Base-by-base conservation (phyloP, 2,329 filamentous ascomycete species). In the Talaromyces sp. region DNA sequence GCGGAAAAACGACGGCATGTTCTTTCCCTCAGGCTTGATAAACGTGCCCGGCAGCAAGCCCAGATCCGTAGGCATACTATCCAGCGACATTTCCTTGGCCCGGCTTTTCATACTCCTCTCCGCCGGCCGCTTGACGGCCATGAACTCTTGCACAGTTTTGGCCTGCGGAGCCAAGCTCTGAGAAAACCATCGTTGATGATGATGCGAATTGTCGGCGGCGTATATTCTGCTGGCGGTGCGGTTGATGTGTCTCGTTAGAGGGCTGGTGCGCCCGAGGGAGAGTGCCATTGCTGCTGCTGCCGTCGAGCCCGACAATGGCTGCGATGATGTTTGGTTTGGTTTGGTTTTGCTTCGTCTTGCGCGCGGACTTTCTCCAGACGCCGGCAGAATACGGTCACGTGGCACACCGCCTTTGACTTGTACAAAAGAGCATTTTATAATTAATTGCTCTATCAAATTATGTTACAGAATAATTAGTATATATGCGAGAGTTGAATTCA, bases 21-120 rank as follows among this genome's bases (percentile, higher is more conserved):
- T 72, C 60, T 68, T 69, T 72, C 73, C 76, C 33, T 74, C 59
- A 4, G 75, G 76, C 55, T 69, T 69, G 19, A 78, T 68, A 60
- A 75, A 78, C 0, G 75, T 78, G 30, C 77, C 77, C 13, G 77
- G 77, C 53, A 82, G 67, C 52, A 82, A 49, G 36, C 80, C 80
- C 22, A 81, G 66, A 65, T 81, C 77, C 61, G 78, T 73, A n/a
- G 74, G 75, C 60, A 79, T 63, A 44, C 72, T 70, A 19, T 69
- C 62, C 33, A 67, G 65, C 47, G 71, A 65, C 53, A 75, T 64
- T 8, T 75, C 69, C 57, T 70, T 71, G 17, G 71, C 67, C 52
- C 71, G 66, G 32, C 73, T 70, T 55, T 70, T 71, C 68, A 78
- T 74, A 58, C 77, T 78, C 32, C 75, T 75, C 62, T 77, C 71